phyloP scores from a whole-genome alignment of 1,139 yeast species.

The Kodamaea alishanica region DNA sequence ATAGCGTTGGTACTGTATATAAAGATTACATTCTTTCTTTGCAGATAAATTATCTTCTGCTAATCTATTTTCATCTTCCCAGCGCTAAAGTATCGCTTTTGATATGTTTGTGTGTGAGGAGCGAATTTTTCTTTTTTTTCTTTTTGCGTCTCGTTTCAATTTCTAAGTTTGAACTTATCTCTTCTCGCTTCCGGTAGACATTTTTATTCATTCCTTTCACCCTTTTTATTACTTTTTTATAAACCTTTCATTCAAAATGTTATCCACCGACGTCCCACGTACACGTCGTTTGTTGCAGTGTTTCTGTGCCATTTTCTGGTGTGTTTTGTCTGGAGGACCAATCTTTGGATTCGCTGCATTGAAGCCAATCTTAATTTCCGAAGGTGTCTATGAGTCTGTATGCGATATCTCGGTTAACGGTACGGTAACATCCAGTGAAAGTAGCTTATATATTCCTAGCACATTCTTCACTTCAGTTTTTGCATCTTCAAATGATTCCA shows the following conservation, averaged over 20 bases:
- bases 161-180: no score
- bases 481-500: neutral
- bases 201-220: no score
- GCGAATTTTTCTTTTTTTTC: no score
- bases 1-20: no score
- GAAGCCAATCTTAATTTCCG: constrained; percentile 38
- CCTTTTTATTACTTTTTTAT: no score
- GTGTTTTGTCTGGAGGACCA: constrained; percentile 44
- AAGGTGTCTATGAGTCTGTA: constrained; percentile 36
- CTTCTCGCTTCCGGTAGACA: no score
- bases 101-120: no score
- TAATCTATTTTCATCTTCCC: no score
- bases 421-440: constrained; percentile 4
- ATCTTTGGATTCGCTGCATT: constrained; percentile 50
- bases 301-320: constrained; percentile 41
- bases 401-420: constrained; percentile 26
- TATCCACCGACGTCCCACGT: constrained; percentile 16
- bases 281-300: constrained; percentile 20
- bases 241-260: constrained; percentile 8
- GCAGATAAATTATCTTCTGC: no score
- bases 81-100: no score
- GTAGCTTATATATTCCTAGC: neutral
- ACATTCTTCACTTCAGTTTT: neutral
- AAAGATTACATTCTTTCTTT: no score
- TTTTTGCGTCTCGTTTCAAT: no score